Evolutionary conservation across 2,329 filamentous ascomycete species (phyloP).

Genomic region (Didymosphaeria variabile): DNA sequence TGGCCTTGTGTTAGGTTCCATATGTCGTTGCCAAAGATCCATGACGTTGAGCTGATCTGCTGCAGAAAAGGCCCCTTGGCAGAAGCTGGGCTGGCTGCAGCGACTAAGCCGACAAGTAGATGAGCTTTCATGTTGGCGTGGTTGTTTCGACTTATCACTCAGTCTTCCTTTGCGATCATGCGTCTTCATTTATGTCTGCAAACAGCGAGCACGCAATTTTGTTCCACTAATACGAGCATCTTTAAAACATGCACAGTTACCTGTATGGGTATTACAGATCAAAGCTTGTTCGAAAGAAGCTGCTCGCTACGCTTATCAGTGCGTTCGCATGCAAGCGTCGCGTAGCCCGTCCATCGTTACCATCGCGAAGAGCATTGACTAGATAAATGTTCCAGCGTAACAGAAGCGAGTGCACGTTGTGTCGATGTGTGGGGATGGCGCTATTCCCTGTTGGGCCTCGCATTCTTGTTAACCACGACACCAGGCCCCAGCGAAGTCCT

Average conservation of each 20-base stretch:
- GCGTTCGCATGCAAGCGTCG: not conserved
- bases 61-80: slow-evolving; percentile 33
- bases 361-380: not conserved
- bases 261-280: not conserved
- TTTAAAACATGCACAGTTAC: not conserved
- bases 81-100: not conserved
- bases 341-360: not conserved
- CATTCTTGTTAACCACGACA: not conserved
- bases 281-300: slow-evolving; percentile 8
- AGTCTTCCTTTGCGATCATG: not conserved
- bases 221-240: not conserved
- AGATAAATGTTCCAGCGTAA: not conserved
- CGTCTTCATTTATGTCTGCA: not conserved
- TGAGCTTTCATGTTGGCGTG: slow-evolving; percentile 11
- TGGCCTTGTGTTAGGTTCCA: slow-evolving; percentile 47
- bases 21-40: slow-evolving; percentile 45
- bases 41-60: slow-evolving; percentile 25
- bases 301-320: not conserved
- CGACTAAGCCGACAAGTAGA: slow-evolving; percentile 11
- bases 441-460: not conserved
- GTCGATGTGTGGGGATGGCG: not conserved
- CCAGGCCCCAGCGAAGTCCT: not conserved
- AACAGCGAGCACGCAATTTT: not conserved
- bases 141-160: not conserved
- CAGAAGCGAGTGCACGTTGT: not conserved